Percentiles rank a stretch among this genome's conserved stretches.
phyloP scores from a whole-genome alignment of 352 stramenopile genomes.

The Globisporangium cystogenes region DNA sequence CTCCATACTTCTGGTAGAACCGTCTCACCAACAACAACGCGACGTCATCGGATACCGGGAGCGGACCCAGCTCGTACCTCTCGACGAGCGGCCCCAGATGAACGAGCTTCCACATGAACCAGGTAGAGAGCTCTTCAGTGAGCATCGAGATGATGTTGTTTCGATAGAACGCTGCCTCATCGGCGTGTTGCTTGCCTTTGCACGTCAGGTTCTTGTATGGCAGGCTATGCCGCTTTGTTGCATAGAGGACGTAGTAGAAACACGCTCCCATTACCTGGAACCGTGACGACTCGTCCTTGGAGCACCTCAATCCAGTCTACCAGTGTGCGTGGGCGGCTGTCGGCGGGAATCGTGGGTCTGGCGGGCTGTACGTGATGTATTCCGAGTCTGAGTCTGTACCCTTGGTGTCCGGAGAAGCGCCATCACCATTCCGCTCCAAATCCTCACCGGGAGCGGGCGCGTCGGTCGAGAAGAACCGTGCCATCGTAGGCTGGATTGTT shows the following conservation, averaged over 20 bases:
- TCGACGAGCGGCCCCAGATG: not conserved
- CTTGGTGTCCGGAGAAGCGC: too few relatives aligned
- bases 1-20: too few relatives aligned
- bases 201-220: not conserved
- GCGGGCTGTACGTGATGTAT: too few relatives aligned
- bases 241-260: not conserved
- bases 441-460: too few relatives aligned
- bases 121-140: not conserved
- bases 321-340: too few relatives aligned
- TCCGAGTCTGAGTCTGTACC: too few relatives aligned
- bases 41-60: too few relatives aligned
- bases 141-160: not conserved
- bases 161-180: not conserved
- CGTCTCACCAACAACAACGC: too few relatives aligned
- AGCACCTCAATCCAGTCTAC: not conserved
- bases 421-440: too few relatives aligned
- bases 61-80: not conserved
- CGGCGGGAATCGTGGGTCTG: too few relatives aligned
- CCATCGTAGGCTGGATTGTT: too few relatives aligned
- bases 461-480: too few relatives aligned
- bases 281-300: not conserved
- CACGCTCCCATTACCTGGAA: not conserved
- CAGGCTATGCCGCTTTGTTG: not conserved
- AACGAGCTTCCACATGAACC: not conserved
- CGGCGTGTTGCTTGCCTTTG: not conserved